Base-by-base conservation (phyloP, 177 flowering plant genomes). In the Telopea speciosissima region DNA sequence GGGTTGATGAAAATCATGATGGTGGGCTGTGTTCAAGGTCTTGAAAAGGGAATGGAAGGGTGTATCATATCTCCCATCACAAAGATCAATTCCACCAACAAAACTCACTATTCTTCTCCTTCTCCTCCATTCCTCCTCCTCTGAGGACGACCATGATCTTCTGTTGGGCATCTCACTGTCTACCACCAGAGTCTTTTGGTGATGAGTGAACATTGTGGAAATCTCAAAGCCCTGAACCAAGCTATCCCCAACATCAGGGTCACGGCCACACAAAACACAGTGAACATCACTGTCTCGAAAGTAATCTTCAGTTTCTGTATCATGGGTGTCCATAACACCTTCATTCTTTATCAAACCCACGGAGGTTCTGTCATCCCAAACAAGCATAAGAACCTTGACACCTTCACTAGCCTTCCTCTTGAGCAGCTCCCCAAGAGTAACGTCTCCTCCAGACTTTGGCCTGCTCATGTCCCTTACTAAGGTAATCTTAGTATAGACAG, bases 301-400 rank as follows among this genome's bases (percentile, higher is more conserved):
- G 62, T 78, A 89, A 19, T 68, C 68, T 40, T 24, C 75, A 7
- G 90, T 85, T 8, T 87, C 90, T 73, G 83, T 79, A 73, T 89
- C 89, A 72, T 87, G 93, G 8, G 89, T 85, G 8, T 75, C 86
- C 93, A 89, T 87, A 40, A 87, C 61, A 11, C 93, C 93, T 61
- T 84, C 89, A 74, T 77, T 72, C 73, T 83, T 87, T n/a, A 89
- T 74, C 59, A 81, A 54, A 45, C 68, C 63, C 17, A 81, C 81
- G 9, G 93, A 89, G 31, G 89, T 85, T 71, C 89, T 75, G 59
- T 87, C 93, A 77, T 89, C 90, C 93, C 93, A 89, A 63, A 89
- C 86, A 44, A 89, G 88, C 86, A 87, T 82, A 24, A 87, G 75
- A 28, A 88, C 90, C 36, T 81, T 78, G 1, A 88, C 88, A 24